Conservation (phyloP, 345 rosid species). For the Populus davidiana region DNA sequence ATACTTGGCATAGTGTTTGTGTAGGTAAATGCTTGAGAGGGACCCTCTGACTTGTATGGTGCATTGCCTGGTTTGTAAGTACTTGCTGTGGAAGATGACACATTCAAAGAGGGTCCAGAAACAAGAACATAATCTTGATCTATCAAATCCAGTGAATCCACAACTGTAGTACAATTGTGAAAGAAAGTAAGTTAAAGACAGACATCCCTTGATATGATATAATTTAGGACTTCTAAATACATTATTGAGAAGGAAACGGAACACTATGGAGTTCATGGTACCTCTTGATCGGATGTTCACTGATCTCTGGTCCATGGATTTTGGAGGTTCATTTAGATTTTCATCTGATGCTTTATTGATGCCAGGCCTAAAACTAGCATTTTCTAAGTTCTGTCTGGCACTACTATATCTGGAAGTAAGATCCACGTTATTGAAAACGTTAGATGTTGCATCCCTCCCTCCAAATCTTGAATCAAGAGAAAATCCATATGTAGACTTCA, state of each 20-base stretch:
- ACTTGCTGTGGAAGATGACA: slow-evolving; percentile 54
- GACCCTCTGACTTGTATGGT: slow-evolving; percentile 49
- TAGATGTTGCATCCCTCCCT: slow-evolving; percentile 43
- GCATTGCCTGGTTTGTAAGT: slow-evolving; percentile 52
- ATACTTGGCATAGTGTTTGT: slow-evolving; percentile 44
- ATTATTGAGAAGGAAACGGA: slow-evolving; percentile 12
- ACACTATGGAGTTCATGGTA: slow-evolving; percentile 27
- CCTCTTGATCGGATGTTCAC: slow-evolving; percentile 48
- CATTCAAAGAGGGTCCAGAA: slow-evolving; percentile 74
- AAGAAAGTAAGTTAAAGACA: slow-evolving; percentile 5
- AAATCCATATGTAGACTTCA: slow-evolving; percentile 51
- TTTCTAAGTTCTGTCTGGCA: slow-evolving; percentile 36
- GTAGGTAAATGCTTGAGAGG: slow-evolving; percentile 37
- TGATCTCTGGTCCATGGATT: slow-evolving; percentile 45
- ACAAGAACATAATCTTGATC: slow-evolving; percentile 92
- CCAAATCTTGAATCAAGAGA: slow-evolving; percentile 42
- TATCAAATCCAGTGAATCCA: slow-evolving; percentile 69
- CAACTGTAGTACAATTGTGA: slow-evolving; percentile 38
- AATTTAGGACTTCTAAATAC: background rate
- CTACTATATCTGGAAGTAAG: slow-evolving; percentile 39
- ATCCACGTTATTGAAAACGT: slow-evolving; percentile 37
- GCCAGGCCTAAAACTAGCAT: slow-evolving; percentile 40
- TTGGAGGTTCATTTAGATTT: slow-evolving; percentile 40
- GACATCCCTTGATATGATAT: background rate
- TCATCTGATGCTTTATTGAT: slow-evolving; percentile 37